Evolutionary conservation across 1,284 basidiomycete species (phyloP).

Genomic region (Anthracocystis walkeri): DNA sequence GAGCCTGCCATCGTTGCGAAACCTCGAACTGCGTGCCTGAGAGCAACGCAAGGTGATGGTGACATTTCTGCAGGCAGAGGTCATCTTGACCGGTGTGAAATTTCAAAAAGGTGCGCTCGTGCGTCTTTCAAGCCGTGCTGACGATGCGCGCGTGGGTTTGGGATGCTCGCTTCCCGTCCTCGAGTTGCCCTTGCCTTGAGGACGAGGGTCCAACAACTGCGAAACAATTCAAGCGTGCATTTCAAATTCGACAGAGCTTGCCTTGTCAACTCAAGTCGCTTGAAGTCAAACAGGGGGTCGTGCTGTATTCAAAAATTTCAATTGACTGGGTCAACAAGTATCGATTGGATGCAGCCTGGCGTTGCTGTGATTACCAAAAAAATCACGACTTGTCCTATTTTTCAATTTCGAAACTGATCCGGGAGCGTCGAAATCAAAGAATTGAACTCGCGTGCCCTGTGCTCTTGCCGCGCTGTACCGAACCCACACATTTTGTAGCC

Average conservation of each 20-base stretch:
- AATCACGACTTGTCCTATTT: too few species aligned
- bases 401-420: background rate
- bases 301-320: too few species aligned
- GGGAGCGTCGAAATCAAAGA: background rate
- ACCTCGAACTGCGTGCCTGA: too few species aligned
- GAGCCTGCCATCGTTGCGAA: too few species aligned
- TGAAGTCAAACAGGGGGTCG: too few species aligned
- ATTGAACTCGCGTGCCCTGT: slow-evolving; percentile 14
- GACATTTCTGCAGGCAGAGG: background rate
- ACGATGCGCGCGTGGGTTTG: slow-evolving; percentile 4
- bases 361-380: background rate
- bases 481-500: background rate
- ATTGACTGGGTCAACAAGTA: too few species aligned
- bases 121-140: slow-evolving; percentile 2
- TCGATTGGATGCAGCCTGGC: too few species aligned
- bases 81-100: slow-evolving; percentile 1
- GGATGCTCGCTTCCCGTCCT: background rate
- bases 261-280: too few species aligned
- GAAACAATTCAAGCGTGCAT: background rate
- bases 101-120: slow-evolving; percentile 5
- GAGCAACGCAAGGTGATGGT: background rate
- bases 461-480: slow-evolving; percentile 1
- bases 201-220: background rate
- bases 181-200: background rate
- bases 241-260: background rate